Evolutionary conservation across 2,329 filamentous ascomycete species (phyloP), one percentile per base, ranked within the genome.

Genomic region (Alternaria sp.): DNA sequence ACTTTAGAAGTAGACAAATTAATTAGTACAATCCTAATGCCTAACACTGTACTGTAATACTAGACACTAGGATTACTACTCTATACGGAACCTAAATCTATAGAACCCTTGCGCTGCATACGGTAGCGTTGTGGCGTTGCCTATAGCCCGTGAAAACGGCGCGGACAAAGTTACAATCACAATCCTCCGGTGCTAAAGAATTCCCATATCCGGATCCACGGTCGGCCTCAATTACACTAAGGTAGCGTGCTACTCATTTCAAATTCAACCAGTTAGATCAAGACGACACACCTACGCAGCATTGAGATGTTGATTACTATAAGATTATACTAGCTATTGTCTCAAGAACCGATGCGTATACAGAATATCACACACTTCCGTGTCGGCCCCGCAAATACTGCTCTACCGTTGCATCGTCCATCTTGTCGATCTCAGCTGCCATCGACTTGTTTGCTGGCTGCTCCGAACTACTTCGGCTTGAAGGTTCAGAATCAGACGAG

Each of bases 361-460:
- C 26, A 30, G 15, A 15, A 28, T 32, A 10, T 52, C 36, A 59
- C n/a, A 23, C 36, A 56, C 46, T 72, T 4, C 77, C 76, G 0
- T 64, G 54, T 15, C 59, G 65, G 26, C 63, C 61, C 36, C 70
- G 68, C 40, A 77, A 44, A 36, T 70, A 69, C 19, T 66, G 36
- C 54, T 76, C 75, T 21, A 77, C 64, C 7, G 64, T 65, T 9
- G 30, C 51, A n/a, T 72, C 64, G n/a, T 73, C 68, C 64, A 79
- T 69, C 1, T 57, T 51, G 8, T 77, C 72, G 5, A 77, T 71
- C 26, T 70, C 55, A 25, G 62, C 62, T 15, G 72, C 67, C n/a
- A 74, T 47, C 2, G 66, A 61, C 17, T 28, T 61, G 13, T 51
- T 59, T 4, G 43, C 46, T 5, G 43, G 46, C n/a, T 57, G 54